Evolutionary conservation across 1,284 basidiomycete genomes (phyloP), one percentile per base, ranked within the genome.

Genomic region (Polyporus tsugae): DNA sequence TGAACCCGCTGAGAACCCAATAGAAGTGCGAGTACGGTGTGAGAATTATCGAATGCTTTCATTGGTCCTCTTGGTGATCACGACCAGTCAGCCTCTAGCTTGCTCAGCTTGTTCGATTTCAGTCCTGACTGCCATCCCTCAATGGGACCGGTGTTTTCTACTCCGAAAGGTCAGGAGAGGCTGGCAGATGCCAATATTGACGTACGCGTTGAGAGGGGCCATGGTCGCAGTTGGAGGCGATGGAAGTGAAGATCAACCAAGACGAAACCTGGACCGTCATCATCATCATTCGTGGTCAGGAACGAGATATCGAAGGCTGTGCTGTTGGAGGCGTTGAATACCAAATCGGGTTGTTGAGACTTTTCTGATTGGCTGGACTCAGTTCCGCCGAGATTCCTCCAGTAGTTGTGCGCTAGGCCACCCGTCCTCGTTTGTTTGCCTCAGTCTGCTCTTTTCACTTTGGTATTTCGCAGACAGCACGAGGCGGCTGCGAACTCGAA

Each of bases 351-450:
- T n/a, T 19, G 19, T 19, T 22, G 61, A 25, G 36, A 35, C 59
- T 10, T 19, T 38, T 60, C 59, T 63, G 67, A 68, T 68, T 68
- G 63, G 67, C 53, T 58, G 36, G 38, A 3, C n/a, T 19, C 25
- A 41, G 13, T 33, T 41, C 13, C 64, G 38, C 66, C 66, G 66
- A 64, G 39, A 44, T 46, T 62, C 41, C 49, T 61, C 67, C 63
- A 39, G 63, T 62, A 36, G 63, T 68, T 22, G 35, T 7, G 35
- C 55, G 17, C 55, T n/a, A n/a, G 36, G 19, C 35, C 17, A 38
- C 33, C 2, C 17, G 33, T 25, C 58, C 11, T 25, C 36, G 3
- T 15, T 29, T 17, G 58, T 9, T 10, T 11, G n/a, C 36, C 22
- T 15, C 29, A 4, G 36, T n/a, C 13, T 25, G 4, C 36, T 2